These are phyloP conservation scores for Athelia psychrophila DNA, from an alignment of 1,284 basidiomycete genomes.

Conservation along the genomic window DNA sequence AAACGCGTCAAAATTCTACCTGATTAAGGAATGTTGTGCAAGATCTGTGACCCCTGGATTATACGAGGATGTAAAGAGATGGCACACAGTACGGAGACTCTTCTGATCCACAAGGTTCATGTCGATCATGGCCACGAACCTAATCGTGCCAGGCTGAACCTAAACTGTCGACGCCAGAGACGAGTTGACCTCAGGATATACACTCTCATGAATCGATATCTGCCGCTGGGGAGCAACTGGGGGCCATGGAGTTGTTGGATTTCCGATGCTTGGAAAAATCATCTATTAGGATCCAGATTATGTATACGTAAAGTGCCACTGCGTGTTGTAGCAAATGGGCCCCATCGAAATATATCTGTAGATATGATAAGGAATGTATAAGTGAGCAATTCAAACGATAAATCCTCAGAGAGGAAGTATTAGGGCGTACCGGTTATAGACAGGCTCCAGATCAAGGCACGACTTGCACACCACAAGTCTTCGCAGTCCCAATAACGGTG, in stretches of 20 bases:
- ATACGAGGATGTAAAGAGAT: constrained; percentile 24
- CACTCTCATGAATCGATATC: too few species aligned
- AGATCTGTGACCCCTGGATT: constrained; percentile 17
- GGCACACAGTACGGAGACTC: constrained; percentile 29
- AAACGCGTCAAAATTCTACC: constrained; percentile 19
- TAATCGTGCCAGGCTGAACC: constrained; percentile 35
- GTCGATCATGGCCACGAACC: constrained; percentile 24
- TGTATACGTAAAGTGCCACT: too few species aligned
- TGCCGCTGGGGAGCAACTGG: background rate
- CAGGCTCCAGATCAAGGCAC: constrained; percentile 60
- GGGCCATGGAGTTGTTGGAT: constrained; percentile 17
- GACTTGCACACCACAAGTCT: constrained; percentile 83
- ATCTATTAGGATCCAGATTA: too few species aligned
- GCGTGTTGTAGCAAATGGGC: too few species aligned
- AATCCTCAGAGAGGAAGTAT: too few species aligned
- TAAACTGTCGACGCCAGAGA: background rate
- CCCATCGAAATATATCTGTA: too few species aligned
- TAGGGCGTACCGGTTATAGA: too few species aligned
- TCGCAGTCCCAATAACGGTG: constrained; percentile 83
- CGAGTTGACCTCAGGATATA: background rate
- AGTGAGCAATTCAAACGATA: too few species aligned
- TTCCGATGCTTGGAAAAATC: constrained; percentile 9
- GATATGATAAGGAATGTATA: too few species aligned
- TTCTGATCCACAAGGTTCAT: constrained; percentile 12
- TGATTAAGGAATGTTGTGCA: constrained; percentile 25